Evolutionary conservation across 2,329 filamentous ascomycete species (phyloP), one percentile per base, ranked within the genome.

Genomic region (Talaromyces sp.): DNA sequence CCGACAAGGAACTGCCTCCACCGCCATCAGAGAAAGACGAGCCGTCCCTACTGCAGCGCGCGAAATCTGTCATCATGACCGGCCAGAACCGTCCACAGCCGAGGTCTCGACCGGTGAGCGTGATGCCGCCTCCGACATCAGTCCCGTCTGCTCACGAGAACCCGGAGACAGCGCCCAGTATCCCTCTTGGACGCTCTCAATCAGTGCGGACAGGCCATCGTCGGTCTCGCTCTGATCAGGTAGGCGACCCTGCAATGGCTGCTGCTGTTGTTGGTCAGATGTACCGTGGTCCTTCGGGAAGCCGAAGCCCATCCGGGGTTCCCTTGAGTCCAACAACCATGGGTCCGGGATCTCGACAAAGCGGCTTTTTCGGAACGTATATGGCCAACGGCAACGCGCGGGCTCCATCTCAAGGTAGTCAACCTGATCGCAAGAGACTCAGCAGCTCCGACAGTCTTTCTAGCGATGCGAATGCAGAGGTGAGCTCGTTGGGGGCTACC

Each of bases 191-290:
- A 43, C 79, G 80, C 43, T 76, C 76, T 13, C 74, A 77, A 65
- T 80, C 79, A 16, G 71, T 77, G 6, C 77, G 79, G 31, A 67
- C 70, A 56, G 73, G 70, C 41, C 82, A 84, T 70, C 80, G 81
- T 63, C 75, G 82, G 62, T 77, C 81, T n/a, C 77, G 82, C 61
- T 84, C 82, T 31, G 82, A 84, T 62, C 79, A 82, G 67, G 72
- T 77, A 11, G 70, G 72, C 22, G 77, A 78, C 65, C 72, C 75
- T 54, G 73, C 78, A 61, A 50, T 57, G 27, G 88, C 88, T 19
- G 90, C 91, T 8, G 87, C 85, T 66, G 86, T 96, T 35, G 89
- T 97, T 58, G 92, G 91, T 71, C 93, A 93, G 77, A 96, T 97
- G 90, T 96, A 96, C 80, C 89, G 89, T 72, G 90, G 90, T 14